Base-by-base conservation (phyloP, 2,329 filamentous ascomycete species). In the Pseudogymnoascus sp. region DNA sequence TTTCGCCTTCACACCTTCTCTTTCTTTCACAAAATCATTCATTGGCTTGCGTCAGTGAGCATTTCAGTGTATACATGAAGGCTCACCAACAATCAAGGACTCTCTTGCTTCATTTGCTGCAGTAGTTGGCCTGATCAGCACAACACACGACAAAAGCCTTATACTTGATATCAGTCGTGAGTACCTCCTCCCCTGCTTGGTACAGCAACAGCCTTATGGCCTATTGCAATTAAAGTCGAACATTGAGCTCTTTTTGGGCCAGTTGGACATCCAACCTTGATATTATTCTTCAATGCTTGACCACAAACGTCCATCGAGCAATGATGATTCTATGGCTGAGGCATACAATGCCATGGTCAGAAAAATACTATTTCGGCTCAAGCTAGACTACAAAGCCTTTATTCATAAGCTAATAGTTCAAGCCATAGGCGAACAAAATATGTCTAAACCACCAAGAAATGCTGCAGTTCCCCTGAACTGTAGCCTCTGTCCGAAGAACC, bases 401-500 rank as follows among this genome's bases (percentile, higher is more conserved):
- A 60, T 31, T 3, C 21, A 25, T 21, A 44, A 8, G 11, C 59
- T 44, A 60, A 38, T 25, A 44, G 12, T 21, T 16, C 18, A 56
- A 28, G 4, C 18, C 31, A 38, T 37, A 63, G 61, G 56, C 21
- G n/a, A 16, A 47, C n/a, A 31, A 33, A 65, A 23, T 8, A 65
- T 65, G 64, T 62, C 64, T 44, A 59, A 60, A 47, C 21, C 37
- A 18, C 62, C 66, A 53, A 33, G 8, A 18, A 60, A 62, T 25
- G 63, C 59, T 14, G 21, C 63, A 59, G 87, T 92, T 64, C 85
- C 89, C 63, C 84, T 97, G 59, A 77, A 85, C 69, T 97, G 93
- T 83, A 86, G 82, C 71, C 87, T 96, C 68, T 97, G 93, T 73
- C 88, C 89, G 37, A 90, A 88, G 68, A 83, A 82, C 65, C 90